Conservation (phyloP, 2,329 filamentous ascomycete genomes). For the Pestalotiopsis sp. region DNA sequence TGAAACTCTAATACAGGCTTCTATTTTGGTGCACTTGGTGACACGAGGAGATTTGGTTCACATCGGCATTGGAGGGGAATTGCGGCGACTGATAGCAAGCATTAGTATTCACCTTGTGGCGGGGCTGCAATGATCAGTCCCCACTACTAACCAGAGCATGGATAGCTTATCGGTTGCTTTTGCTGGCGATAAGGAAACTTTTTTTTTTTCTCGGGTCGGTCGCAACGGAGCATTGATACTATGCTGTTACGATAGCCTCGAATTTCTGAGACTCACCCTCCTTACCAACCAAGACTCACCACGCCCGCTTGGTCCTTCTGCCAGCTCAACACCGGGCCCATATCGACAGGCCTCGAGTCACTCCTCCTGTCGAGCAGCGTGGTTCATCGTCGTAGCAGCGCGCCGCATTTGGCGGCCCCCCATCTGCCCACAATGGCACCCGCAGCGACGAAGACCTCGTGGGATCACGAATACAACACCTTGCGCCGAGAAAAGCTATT, state of each 20-base stretch:
- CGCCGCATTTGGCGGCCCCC: conserved; percentile 2
- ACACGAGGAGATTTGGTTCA: not conserved
- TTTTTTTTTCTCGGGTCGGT: conserved; percentile 11
- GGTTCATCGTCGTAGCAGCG: not conserved
- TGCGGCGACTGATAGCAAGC: not conserved
- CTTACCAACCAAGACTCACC: not conserved
- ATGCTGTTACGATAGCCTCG: conserved; percentile 1
- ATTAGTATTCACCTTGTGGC: not conserved
- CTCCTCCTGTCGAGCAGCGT: not conserved
- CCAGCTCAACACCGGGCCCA: not conserved
- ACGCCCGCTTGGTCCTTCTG: not conserved
- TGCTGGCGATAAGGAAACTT: conserved; percentile 9
- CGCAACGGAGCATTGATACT: not conserved
- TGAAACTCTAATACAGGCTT: not conserved
- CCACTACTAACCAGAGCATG: not conserved
- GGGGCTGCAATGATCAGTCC: not conserved
- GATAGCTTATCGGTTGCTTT: conserved; percentile 1
- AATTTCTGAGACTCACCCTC: not conserved
- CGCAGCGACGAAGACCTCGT: conserved; percentile 66
- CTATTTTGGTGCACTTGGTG: not conserved
- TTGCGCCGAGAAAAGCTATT: conserved; percentile 87
- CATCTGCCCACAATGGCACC: conserved; percentile 50
- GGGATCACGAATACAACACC: conserved; percentile 87
- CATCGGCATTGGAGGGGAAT: not conserved
- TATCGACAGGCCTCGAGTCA: not conserved